phyloP scores from a whole-genome alignment of 148 eudicot species.

The Persicaria tinctoria region DNA sequence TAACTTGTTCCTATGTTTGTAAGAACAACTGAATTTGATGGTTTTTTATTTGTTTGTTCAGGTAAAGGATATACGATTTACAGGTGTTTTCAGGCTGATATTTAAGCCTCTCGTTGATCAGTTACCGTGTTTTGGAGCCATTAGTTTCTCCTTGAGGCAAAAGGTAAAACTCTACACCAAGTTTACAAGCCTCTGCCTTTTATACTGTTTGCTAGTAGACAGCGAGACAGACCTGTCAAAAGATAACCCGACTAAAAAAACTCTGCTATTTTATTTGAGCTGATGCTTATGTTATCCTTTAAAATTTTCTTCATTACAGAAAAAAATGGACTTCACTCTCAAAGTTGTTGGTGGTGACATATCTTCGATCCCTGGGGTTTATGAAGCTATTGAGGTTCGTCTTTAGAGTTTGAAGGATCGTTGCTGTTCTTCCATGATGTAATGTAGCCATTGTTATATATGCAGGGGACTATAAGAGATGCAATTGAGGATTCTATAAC shows the following conservation, averaged over 20 bases:
- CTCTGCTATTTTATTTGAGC: not conserved
- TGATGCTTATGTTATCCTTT: not conserved
- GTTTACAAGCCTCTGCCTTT: not conserved
- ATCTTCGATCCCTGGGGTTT: slow-evolving; percentile 81
- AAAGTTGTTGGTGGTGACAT: slow-evolving; percentile 97
- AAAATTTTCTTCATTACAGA: slow-evolving; percentile 41
- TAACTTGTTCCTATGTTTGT: not conserved
- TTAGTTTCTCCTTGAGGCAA: slow-evolving; percentile 63
- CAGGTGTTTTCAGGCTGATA: slow-evolving; percentile 85
- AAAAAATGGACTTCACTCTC: slow-evolving; percentile 84
- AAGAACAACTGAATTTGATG: not conserved
- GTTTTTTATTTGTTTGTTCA: slow-evolving; percentile 19
- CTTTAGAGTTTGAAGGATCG: slow-evolving; percentile 20
- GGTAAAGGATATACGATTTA: slow-evolving; percentile 88
- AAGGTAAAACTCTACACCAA: slow-evolving; percentile 29
- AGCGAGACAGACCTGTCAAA: not conserved
- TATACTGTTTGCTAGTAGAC: not conserved
- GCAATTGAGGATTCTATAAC: slow-evolving; percentile 96
- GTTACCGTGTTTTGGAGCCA: slow-evolving; percentile 88
- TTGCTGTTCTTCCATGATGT: not conserved
- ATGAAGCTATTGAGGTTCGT: slow-evolving; percentile 95
- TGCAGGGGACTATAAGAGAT: slow-evolving; percentile 74
- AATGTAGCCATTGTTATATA: not conserved
- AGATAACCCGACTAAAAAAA: not conserved
- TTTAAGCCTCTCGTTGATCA: slow-evolving; percentile 82